These are phyloP conservation scores for Thraustochytrium striatum DNA, from an alignment of 352 stramenopile genomes.

Conservation along the genomic window DNA sequence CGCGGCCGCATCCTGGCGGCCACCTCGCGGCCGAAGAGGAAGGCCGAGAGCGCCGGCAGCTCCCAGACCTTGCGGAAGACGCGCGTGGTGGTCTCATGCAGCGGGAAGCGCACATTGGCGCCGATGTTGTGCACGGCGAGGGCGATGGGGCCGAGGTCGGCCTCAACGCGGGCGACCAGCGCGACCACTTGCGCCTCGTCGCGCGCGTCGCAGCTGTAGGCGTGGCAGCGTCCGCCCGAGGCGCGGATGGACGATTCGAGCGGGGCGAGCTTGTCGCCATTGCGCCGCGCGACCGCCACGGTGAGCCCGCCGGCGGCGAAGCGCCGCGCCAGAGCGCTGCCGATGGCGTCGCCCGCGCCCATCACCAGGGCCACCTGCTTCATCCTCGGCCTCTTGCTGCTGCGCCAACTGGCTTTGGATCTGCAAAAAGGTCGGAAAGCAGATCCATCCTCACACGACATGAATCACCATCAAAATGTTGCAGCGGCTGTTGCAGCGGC, in stretches of 20 bases:
- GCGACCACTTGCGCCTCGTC: conserved; percentile 52
- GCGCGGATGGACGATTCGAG: conserved; percentile 27
- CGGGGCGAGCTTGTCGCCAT: conserved; percentile 26
- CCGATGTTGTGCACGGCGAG: conserved; percentile 56
- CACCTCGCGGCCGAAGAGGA: conserved; percentile 53
- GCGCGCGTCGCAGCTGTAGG: conserved; percentile 52
- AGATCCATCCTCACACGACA: too few relatives aligned
- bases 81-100: conserved; percentile 52
- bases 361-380: conserved; percentile 45
- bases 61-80: conserved; percentile 56
- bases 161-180: conserved; percentile 51
- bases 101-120: conserved; percentile 53
- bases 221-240: conserved; percentile 2
- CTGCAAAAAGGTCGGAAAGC: too few relatives aligned
- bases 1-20: conserved; percentile 52
- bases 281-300: conserved; percentile 35
- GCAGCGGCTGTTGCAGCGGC: too few relatives aligned
- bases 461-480: too few relatives aligned
- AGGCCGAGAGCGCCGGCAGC: conserved; percentile 54
- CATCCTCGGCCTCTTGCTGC: not conserved
- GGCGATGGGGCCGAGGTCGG: conserved; percentile 51
- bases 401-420: too few relatives aligned
- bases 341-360: conserved; percentile 50
- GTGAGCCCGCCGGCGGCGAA: conserved; percentile 51
- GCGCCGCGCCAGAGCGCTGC: conserved; percentile 10